Base-by-base conservation (phyloP, 83 land plant species). In the Isoetes engelmannii region DNA sequence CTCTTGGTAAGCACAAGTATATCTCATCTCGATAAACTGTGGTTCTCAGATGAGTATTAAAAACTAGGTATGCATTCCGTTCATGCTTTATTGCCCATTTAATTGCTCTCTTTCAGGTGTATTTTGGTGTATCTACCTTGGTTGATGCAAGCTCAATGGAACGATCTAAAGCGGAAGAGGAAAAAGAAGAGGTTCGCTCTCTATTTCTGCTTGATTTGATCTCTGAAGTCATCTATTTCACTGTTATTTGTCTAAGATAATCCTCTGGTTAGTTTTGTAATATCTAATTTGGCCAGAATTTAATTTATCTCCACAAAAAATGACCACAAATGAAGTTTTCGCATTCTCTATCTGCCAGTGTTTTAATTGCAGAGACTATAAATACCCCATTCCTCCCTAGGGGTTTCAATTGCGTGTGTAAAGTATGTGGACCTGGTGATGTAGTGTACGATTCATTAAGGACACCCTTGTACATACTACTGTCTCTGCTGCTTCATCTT, bases 91-190 rank as follows among this genome's bases (percentile, higher is more conserved):
- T 12, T 12, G 54, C 54, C 15, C n/a, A 51, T 10, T 51, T 44
- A 20, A 21, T 62, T 62, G 43, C 17, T 15, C 5, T 44, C 69
- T 72, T n/a, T 28, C 80, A 91, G 97, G 81, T 89, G 10, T 95
- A 91, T 69, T 95, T 91, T 82, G 99, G 99, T 20, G 86, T 88
- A 57, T 84, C 99, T 51, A 88, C 94, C 18, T 78, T 95, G 79
- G 61, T 91, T 56, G 99, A 95, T n/a, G 97, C 97, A 19, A 42
- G 77, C 20, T 91, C 99, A 17, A 74, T 73, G 81, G 89, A 91
- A 59, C 82, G 82, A 12, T 65, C 81, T 45, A 88, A 88, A 71
- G 70, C 83, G 42, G 83, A 85, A 18, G 94, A 84, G 55, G 97
- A 94, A 76, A 84, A 94, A 67, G 82, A 88, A 71, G 97, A 95